Evolutionary conservation across 176 grass and related monocot species (phyloP).

Genomic region (Oryza meridionalis): DNA sequence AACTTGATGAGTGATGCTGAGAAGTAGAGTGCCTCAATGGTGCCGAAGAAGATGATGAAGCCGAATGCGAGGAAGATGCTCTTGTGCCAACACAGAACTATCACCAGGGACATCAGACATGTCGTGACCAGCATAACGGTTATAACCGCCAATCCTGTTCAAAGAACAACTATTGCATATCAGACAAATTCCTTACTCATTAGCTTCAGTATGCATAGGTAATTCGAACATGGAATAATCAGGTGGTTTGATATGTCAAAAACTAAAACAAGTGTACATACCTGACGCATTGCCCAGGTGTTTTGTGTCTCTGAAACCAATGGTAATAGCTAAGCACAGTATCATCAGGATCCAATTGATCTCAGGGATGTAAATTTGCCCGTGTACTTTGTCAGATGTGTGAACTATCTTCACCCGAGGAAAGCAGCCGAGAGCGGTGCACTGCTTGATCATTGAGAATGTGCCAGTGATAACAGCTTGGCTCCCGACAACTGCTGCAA

Average conservation of each 20-base stretch:
- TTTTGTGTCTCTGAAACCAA: constrained; percentile 97
- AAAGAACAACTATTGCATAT: constrained; percentile 14
- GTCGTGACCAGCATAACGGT: constrained; percentile 98
- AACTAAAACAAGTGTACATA: constrained; percentile 15
- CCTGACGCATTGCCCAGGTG: constrained; percentile 92
- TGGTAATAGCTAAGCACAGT: constrained; percentile 83
- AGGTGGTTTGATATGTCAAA: neutral
- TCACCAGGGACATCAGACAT: constrained; percentile 95
- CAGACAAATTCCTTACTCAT: neutral
- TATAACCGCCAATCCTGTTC: constrained; percentile 91
- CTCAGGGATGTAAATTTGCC: constrained; percentile 97
- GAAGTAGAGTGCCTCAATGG: constrained; percentile 93
- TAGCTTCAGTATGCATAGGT: neutral
- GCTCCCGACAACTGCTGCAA: constrained; percentile 94
- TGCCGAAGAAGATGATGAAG: constrained; percentile 94
- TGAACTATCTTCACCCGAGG: constrained; percentile 95
- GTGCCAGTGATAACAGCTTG: constrained; percentile 95
- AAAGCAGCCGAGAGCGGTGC: constrained; percentile 94
- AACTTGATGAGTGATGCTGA: constrained; percentile 92
- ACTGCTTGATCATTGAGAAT: constrained; percentile 98
- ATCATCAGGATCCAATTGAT: constrained; percentile 98
- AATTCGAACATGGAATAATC: neutral
- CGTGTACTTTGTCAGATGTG: constrained; percentile 83
- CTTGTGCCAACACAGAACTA: constrained; percentile 91
- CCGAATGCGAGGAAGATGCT: constrained; percentile 75